A percentile compares a stretch with the other conserved stretches of the same genome.
Evolutionary conservation across 2,329 filamentous ascomycete species (phyloP).

Genomic region (Venturiaceae sp.): DNA sequence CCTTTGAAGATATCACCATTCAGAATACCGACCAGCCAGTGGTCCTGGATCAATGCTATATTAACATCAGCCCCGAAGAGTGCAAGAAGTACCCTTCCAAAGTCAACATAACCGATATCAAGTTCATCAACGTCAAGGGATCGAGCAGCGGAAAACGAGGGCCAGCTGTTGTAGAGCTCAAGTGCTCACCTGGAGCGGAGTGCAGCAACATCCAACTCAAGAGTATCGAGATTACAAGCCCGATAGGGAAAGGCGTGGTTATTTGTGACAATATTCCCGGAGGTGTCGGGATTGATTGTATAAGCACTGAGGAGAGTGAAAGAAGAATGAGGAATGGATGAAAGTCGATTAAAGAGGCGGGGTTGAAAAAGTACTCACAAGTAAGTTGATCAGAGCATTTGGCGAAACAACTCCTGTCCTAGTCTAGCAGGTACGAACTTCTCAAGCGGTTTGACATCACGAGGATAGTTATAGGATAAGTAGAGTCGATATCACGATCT

Average conservation of each 20-base stretch:
- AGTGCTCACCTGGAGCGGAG: constrained; percentile 47
- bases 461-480: too few relatives aligned
- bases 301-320: constrained; percentile 13
- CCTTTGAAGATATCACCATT: constrained; percentile 51
- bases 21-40: constrained; percentile 49
- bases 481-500: too few relatives aligned
- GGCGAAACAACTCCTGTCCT: too few relatives aligned
- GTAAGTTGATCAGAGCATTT: too few relatives aligned
- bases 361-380: not conserved
- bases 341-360: not conserved
- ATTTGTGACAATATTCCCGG: constrained; percentile 40
- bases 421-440: too few relatives aligned
- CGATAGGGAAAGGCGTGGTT: constrained; percentile 30
- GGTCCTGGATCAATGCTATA: constrained; percentile 54
- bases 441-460: too few relatives aligned
- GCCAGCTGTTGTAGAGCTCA: constrained; percentile 43
- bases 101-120: constrained; percentile 50
- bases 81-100: constrained; percentile 45
- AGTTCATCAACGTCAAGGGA: constrained; percentile 49
- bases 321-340: not conserved
- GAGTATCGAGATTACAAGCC: constrained; percentile 45
- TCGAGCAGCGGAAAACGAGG: constrained; percentile 47
- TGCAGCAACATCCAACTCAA: constrained; percentile 47
- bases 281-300: constrained; percentile 29
- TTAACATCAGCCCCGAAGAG: constrained; percentile 42